These are phyloP conservation scores for Hydnum rufescens DNA, from an alignment of 768 basidiomycete species.

Conservation along the genomic window DNA sequence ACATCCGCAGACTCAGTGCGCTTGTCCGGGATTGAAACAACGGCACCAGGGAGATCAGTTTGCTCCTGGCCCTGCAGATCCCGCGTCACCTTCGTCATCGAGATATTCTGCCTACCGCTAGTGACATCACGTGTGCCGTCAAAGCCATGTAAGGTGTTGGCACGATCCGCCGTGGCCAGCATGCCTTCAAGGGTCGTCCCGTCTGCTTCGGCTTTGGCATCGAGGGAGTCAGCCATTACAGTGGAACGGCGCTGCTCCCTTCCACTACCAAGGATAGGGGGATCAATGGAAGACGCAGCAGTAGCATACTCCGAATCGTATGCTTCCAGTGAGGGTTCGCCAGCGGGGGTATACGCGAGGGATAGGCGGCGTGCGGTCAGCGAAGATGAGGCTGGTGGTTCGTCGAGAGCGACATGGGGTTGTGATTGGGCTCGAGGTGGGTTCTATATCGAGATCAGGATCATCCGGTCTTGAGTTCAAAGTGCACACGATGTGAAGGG, in stretches of 20 bases:
- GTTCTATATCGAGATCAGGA: not conserved
- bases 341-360: conserved; percentile 2
- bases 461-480: too few species aligned
- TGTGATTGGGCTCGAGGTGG: not conserved
- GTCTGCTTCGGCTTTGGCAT: not conserved
- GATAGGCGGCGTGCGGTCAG: conserved; percentile 1
- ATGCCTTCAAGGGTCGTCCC: not conserved
- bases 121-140: not conserved
- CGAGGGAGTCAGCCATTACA: conserved; percentile 2
- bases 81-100: conserved; percentile 1
- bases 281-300: not conserved
- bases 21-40: too few species aligned
- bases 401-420: not conserved
- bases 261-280: too few species aligned
- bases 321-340: conserved; percentile 1
- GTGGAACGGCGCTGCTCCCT: not conserved
- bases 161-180: not conserved
- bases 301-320: not conserved
- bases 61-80: not conserved
- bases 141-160: not conserved
- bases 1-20: not conserved
- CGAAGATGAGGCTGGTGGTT: not conserved
- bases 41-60: not conserved
- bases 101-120: not conserved
- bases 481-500: too few species aligned